These are phyloP conservation scores for Citrus inodora DNA, from an alignment of 345 rosid genomes.

Conservation along the genomic window DNA sequence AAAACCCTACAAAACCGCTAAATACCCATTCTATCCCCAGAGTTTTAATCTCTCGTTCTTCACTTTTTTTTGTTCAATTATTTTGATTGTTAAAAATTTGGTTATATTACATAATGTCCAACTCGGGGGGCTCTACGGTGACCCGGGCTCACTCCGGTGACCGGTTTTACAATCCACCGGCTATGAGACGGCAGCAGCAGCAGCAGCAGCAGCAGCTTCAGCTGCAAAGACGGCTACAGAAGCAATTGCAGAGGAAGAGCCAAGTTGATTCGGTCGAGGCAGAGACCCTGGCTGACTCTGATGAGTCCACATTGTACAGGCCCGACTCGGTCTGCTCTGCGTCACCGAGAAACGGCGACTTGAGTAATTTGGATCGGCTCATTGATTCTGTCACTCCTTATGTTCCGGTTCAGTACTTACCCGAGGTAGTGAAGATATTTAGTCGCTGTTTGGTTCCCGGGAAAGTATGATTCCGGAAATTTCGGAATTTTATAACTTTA, in stretches of 20 bases:
- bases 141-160: slow-evolving; percentile 31
- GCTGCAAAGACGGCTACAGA: slow-evolving; percentile 24
- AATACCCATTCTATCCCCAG: neutral
- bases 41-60: neutral
- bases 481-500: neutral
- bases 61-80: neutral
- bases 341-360: neutral
- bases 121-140: slow-evolving; percentile 36
- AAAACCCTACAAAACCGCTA: slow-evolving; percentile 11
- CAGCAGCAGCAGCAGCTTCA: slow-evolving; percentile 13
- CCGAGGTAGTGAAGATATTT: slow-evolving; percentile 31
- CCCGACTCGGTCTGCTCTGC: slow-evolving; percentile 28
- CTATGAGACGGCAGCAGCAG: slow-evolving; percentile 32
- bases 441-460: neutral
- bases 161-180: slow-evolving; percentile 41
- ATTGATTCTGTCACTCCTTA: slow-evolving; percentile 48
- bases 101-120: slow-evolving; percentile 24
- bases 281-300: slow-evolving; percentile 23
- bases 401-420: slow-evolving; percentile 33
- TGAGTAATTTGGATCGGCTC: slow-evolving; percentile 57
- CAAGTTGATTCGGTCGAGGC: slow-evolving; percentile 17
- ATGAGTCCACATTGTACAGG: slow-evolving; percentile 36
- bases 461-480: neutral
- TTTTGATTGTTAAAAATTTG: neutral
- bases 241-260: slow-evolving; percentile 10